Base-by-base conservation (phyloP, 345 rosid genomes). In the Citrus glauca region DNA sequence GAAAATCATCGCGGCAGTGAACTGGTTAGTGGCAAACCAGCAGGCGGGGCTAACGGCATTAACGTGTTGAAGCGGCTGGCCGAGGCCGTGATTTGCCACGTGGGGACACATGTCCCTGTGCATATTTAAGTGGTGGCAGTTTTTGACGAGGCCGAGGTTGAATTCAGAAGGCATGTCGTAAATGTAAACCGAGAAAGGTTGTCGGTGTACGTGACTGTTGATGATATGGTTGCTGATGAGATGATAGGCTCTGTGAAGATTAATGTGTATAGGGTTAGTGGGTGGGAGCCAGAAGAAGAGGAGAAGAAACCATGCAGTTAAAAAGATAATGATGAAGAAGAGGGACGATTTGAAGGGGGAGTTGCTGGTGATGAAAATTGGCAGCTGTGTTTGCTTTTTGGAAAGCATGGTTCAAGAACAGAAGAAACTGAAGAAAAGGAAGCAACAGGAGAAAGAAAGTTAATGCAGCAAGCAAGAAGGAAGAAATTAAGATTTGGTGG, bases 1-100 rank as follows among this genome's bases (percentile, higher is more conserved):
- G 84, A 90, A 90, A 74, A 88, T 88, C 88, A 88, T 85, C 87
- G 87, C 93, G 9, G 85, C 88, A 33, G 82, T 75, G 84, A 88
- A 88, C 86, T 87, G 91, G 81, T 88, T 81, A 67, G 91, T 87
- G 63, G 93, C 83, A 83, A 77, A 88, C 93, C 93, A 90, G 20
- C 71, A 27, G 6, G 48, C 68, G 8, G 71, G 28, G 33, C 6
- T 24, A 7, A 14, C 50, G 28, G 45, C 1, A 45, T 42, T 37
- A 4, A 30, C 32, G 5, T 30, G 9, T 3, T 60, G 33, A 30
- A 88, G 75, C 1, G 87, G 93, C 61, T 75, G 87, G 10, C 93
- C 91, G 22, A 90, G 88, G 61, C 93, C 91, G 32, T 57, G 65
- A 66, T 87, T 87, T 45, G 84, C 87, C 24, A 90, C 88, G 56